A percentile compares a stretch with the other conserved stretches of the same genome.
Evolutionary conservation across 169 alveolate species (phyloP).

Genomic region (Cryptosporidium tyzzeri): DNA sequence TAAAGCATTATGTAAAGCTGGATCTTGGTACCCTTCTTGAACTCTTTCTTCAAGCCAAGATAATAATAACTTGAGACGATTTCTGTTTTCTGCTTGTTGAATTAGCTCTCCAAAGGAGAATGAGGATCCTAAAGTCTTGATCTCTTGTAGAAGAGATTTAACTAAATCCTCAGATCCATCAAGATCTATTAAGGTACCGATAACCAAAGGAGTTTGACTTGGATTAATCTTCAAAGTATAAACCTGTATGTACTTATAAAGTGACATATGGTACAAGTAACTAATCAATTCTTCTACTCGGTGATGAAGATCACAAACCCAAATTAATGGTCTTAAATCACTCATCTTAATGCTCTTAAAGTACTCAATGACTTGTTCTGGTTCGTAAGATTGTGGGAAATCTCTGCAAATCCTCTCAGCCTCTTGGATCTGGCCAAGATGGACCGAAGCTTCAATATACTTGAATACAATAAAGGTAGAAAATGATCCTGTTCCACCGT

Average conservation of each 20-base stretch:
- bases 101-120: constrained; percentile 96
- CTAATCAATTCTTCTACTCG: constrained; percentile 97
- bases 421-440: constrained; percentile 95
- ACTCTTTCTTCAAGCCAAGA: constrained; percentile 98
- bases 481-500: constrained; percentile 76
- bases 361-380: constrained; percentile 96
- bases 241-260: constrained; percentile 96
- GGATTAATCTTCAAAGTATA: constrained; percentile 96
- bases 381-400: constrained; percentile 93
- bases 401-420: constrained; percentile 97
- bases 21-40: constrained; percentile 96
- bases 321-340: constrained; percentile 98
- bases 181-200: constrained; percentile 97
- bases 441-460: constrained; percentile 98
- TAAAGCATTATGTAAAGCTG: constrained; percentile 97
- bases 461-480: constrained; percentile 82
- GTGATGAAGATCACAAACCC: constrained; percentile 98
- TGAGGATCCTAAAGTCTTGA: constrained; percentile 92
- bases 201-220: constrained; percentile 96
- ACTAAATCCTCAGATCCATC: constrained; percentile 98
- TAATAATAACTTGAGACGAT: constrained; percentile 94
- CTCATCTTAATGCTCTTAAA: constrained; percentile 95
- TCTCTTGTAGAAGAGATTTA: constrained; percentile 89
- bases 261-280: constrained; percentile 95
- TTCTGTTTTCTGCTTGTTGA: constrained; percentile 97